Percentiles rank a stretch among this genome's conserved stretches.
Conservation (phyloP, 495 filamentous ascomycete species). For the Daldinia bambusicola region DNA sequence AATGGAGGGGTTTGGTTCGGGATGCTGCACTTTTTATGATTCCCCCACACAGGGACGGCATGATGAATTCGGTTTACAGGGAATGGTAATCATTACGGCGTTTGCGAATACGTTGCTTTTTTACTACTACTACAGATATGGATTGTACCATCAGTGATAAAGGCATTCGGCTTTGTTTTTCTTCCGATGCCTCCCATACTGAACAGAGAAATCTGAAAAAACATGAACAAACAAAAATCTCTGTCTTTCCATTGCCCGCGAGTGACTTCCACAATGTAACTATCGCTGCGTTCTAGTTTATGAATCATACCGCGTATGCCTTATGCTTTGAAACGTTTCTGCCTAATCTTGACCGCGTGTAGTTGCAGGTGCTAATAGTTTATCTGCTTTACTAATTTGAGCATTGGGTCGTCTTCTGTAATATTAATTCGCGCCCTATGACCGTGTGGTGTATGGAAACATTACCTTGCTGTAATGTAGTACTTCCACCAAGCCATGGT, state of each 20-base stretch:
- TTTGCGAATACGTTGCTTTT: constrained; percentile 53
- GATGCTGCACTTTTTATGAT: constrained; percentile 45
- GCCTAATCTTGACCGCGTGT: too few relatives aligned
- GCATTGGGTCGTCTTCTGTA: too few relatives aligned
- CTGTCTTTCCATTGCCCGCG: constrained; percentile 2
- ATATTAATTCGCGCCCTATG: too few relatives aligned
- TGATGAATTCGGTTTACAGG: constrained; percentile 50
- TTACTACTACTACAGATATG: constrained; percentile 23
- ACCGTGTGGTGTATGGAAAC: too few relatives aligned
- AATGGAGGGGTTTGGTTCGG: constrained; percentile 36
- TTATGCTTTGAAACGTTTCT: not conserved
- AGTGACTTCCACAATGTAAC: constrained; percentile 7
- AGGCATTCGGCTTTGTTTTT: constrained; percentile 2
- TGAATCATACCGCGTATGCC: not conserved
- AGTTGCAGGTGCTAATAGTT: too few relatives aligned
- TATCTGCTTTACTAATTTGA: too few relatives aligned
- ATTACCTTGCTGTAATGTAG: too few relatives aligned
- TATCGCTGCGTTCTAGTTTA: not conserved
- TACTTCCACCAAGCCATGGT: too few relatives aligned
- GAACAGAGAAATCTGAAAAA: constrained; percentile 32
- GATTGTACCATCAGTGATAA: constrained; percentile 50
- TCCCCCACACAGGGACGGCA: constrained; percentile 48
- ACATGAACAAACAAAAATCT: constrained; percentile 25
- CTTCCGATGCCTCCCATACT: constrained; percentile 32
- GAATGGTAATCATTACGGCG: constrained; percentile 54